Percentiles rank a stretch among this genome's conserved stretches.
Evolutionary conservation across 2,329 filamentous ascomycete genomes (phyloP).

Genomic region (Didymella glomerata): DNA sequence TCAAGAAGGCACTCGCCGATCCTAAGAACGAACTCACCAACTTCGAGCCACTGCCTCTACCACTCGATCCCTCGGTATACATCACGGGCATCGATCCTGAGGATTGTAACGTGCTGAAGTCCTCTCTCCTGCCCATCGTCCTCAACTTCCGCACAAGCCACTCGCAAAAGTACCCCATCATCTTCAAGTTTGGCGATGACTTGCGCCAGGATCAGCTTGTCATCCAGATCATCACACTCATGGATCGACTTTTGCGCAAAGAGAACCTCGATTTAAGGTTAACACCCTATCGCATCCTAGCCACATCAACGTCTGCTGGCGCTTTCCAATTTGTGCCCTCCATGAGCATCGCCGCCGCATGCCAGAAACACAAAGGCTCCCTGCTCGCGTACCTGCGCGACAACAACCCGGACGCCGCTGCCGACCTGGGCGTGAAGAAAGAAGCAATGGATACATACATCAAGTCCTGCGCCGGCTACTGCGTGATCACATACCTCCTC

Average conservation of each 20-base stretch:
- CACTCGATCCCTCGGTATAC: conserved; percentile 83
- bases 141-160: conserved; percentile 85
- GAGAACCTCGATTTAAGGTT: conserved; percentile 96
- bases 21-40: conserved; percentile 85
- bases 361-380: conserved; percentile 80
- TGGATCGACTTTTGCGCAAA: conserved; percentile 94
- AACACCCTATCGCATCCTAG: conserved; percentile 94
- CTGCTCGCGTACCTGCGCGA: conserved; percentile 83
- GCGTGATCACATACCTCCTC: conserved; percentile 96
- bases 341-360: conserved; percentile 81
- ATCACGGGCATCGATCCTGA: conserved; percentile 83
- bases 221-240: conserved; percentile 95
- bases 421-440: conserved; percentile 85
- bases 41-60: conserved; percentile 87
- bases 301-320: conserved; percentile 87
- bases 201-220: conserved; percentile 96
- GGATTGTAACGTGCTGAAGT: conserved; percentile 93
- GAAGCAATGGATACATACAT: conserved; percentile 95
- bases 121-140: conserved; percentile 88
- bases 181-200: conserved; percentile 98
- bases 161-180: conserved; percentile 83
- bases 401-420: conserved; percentile 86
- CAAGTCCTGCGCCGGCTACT: conserved; percentile 95
- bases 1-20: conserved; percentile 86
- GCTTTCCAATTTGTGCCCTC: conserved; percentile 94